Base-by-base conservation (phyloP, 2,329 filamentous ascomycete genomes). In the Davidsoniella eucalypti region DNA sequence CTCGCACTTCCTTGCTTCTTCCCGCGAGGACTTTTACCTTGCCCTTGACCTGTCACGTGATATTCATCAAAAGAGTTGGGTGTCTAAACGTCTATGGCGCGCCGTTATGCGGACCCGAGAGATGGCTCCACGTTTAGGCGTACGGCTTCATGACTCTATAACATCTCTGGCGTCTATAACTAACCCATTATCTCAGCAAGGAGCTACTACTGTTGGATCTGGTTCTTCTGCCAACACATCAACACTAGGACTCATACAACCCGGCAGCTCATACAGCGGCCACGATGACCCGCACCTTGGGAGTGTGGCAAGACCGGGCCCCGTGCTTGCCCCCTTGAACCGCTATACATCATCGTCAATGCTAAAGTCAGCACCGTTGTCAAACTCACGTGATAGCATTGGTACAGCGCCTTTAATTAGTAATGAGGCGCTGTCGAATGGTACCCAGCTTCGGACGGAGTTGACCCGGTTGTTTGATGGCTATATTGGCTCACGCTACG, bases 1-100 rank as follows among this genome's bases (percentile, higher is more conserved):
- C 0, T 73, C 82, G 0, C 72, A 78, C 23, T 88, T 87, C 61
- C 82, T 78, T 57, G 67, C 72, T 8, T 64, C 70, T 21, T 86
- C 82, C 55, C 73, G 83, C 16, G 76, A 83, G 42, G 84, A 88
- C 61, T 88, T 88, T 59, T 86, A 87, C 65, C 78, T 83, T 71
- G 82, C 80, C 0, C 71, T 88, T 1, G 81, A 86, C 49, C 68
- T 88, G 2, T 76, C 88, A 38, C 80, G 83, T 54, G 80, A 82
- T 50, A 71, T 88, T 50, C 84, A 79, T 3, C 75, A 76, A 26
- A 79, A 80, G 58, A 83, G 78, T 23, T 84, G 76, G 66, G 78
- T 87, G 2, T 82, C 78, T 5, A 79, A 83, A 56, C 72, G 83
- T 1, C 66, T 88, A 1, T 88, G 84, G 84, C 74, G 75, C 55